Base-by-base conservation (phyloP, 2,329 filamentous ascomycete species). In the Pleochaeta shiraiana region DNA sequence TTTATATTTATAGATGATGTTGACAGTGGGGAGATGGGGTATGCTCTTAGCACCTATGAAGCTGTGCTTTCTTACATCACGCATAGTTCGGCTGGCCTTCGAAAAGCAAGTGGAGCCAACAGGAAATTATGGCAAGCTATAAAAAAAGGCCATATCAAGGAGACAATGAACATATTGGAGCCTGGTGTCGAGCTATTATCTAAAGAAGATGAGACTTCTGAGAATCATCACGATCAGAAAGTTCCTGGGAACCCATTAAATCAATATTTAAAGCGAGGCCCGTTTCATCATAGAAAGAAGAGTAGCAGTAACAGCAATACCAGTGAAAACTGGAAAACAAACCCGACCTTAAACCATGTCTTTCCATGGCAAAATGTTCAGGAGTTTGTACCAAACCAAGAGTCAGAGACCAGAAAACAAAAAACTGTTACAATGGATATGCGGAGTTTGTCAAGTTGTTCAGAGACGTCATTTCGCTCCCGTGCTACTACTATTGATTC, bases 1-100 rank as follows among this genome's bases (percentile, higher is more conserved):
- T 98, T 96, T 72, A 93, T 96, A 69, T 98, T 95, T 74, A 91
- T 95, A 63, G 93, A 97, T 70, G 93, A 98, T 75, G 90, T 98
- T 9, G 93, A 98, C 69, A 95, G 85, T 67, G 93, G 93, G 61
- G 93, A 98, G 75, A 86, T 95, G 78, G 93, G 93, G 9, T 98
- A 98, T 74, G 91, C 92, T 0, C 75, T 98, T 63, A 97, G 92
- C 74, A 98, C 93, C 0, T 89, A 97, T 66, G 93, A 98, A 74
- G 93, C 90, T 6, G 93, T 98, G 0, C 75, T 98, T 37, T 85
- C 89, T 1, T 97, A 98, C 72, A 81, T 98, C 2, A 82, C 85
- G 9, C 82, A 85, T 66, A 91, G 95, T 72, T 95, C 92, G 0
- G 84, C 83, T 16, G 87, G 86, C 4, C 76, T 98, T 65, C 83